Conservation (phyloP, 495 filamentous ascomycete species). For the Bryoglossum gracile region DNA sequence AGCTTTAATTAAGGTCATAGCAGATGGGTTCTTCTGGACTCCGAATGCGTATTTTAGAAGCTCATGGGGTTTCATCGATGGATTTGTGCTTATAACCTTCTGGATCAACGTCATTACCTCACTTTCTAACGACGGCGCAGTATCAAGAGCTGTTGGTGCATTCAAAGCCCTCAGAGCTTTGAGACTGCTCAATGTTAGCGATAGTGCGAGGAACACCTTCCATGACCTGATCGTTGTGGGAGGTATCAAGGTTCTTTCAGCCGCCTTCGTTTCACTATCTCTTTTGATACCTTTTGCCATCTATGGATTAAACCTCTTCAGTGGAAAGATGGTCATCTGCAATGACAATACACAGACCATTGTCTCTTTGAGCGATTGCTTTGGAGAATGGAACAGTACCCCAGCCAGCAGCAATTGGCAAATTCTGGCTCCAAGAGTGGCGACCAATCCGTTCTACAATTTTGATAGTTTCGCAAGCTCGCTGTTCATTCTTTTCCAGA, state of each 20-base stretch:
- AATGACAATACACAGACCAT: constrained; percentile 58
- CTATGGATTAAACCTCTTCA: constrained; percentile 89
- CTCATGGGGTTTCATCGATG: constrained; percentile 96
- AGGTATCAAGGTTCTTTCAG: constrained; percentile 73
- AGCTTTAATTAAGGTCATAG: constrained; percentile 86
- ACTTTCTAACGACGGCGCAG: constrained; percentile 64
- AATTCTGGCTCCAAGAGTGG: constrained; percentile 73
- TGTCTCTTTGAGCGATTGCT: constrained; percentile 61
- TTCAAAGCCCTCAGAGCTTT: constrained; percentile 98
- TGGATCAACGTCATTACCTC: constrained; percentile 93
- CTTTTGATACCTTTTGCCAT: constrained; percentile 95
- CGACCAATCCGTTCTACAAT: constrained; percentile 74
- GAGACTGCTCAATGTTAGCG: constrained; percentile 87
- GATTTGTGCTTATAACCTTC: constrained; percentile 82
- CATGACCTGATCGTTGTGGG: constrained; percentile 92
- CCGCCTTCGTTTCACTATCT: constrained; percentile 88
- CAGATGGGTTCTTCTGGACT: constrained; percentile 94
- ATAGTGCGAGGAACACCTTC: constrained; percentile 92
- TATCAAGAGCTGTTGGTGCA: constrained; percentile 85
- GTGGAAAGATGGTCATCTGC: constrained; percentile 69
- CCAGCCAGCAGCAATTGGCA: constrained; percentile 71
- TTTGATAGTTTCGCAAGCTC: constrained; percentile 93
- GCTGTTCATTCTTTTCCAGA: constrained; percentile 95
- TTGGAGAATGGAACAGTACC: constrained; percentile 68
- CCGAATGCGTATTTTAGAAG: constrained; percentile 96